Base-by-base conservation (phyloP, 2,329 filamentous ascomycete genomes). In the Fusarium haematococcum region DNA sequence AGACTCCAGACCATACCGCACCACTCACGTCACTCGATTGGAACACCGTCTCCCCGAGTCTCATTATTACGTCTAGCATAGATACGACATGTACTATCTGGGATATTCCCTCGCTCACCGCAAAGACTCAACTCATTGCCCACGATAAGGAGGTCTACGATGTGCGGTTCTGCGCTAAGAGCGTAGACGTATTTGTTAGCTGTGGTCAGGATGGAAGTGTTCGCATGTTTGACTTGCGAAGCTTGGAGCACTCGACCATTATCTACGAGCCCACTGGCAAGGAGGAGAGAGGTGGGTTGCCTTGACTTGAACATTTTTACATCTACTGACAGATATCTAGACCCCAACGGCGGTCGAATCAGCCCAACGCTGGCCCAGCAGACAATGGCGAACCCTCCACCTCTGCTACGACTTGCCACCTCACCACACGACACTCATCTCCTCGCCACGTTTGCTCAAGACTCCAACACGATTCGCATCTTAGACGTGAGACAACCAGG, bases 71-170 rank as follows among this genome's bases (percentile, higher is more conserved):
- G 1, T 98, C 95, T 5, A 98, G 95, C 82, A 99, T 99, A 80
- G 97, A 99, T 81, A 99, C 97, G 2, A 99, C 97, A 7, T 99
- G 97, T 85, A 99, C 97, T 6, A 99, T 99, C 75, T 99, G 97
- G 97, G 97, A 99, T 82, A 99, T 99, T 65, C 97, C 97, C 5
- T 98, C 97, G 1, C 87, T 99, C 72, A 99, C 97, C 1, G 97
- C 97, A 62, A 99, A 99, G 85, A 99, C 97, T 2, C 97, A 99
- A 82, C 87, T 99, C 54, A 99, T 99, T 83, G 97, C 97, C 23
- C 97, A 99, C 82, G 97, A 99, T 85, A 98, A 98, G 84, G 97
- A 99, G 84, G 97, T 99, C 7, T 99, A 98, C 80, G 97, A 99
- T 81, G 97, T 99, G 57, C 92, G 97, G 23, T 99, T 99, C 85